Evolutionary conservation across 106 monocot species (phyloP).

Genomic region (Dioscorea dumetorum): DNA sequence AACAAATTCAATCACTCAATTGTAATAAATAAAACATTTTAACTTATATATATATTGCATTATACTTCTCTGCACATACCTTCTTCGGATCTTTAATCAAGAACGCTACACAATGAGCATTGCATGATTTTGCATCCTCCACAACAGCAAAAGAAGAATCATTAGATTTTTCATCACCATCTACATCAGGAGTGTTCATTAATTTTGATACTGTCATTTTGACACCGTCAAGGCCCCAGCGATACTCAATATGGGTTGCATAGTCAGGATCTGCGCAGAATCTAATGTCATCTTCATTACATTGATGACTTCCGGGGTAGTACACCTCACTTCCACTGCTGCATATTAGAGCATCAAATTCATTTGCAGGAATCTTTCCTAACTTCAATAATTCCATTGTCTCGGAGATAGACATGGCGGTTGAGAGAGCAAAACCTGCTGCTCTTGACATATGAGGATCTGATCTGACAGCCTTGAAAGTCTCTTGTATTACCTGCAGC

Average conservation of each 20-base stretch:
- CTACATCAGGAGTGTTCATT: conserved; percentile 37
- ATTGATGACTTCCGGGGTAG: conserved; percentile 79
- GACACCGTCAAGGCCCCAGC: conserved; percentile 75
- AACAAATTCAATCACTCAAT: background rate
- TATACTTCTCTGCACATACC: conserved; percentile 20
- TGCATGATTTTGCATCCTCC: conserved; percentile 55
- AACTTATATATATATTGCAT: background rate
- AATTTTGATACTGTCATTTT: conserved; percentile 57
- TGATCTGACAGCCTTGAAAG: conserved; percentile 60
- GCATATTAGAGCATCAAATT: conserved; percentile 87
- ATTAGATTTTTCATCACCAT: conserved; percentile 10
- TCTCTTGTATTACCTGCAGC: conserved; percentile 67
- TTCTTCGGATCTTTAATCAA: conserved; percentile 50
- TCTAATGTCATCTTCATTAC: conserved; percentile 42
- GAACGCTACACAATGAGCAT: conserved; percentile 76
- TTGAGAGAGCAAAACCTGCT: conserved; percentile 84
- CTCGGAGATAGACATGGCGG: conserved; percentile 77
- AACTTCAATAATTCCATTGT: conserved; percentile 43
- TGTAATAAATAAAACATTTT: background rate
- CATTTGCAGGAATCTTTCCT: conserved; percentile 52
- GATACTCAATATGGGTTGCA: conserved; percentile 70
- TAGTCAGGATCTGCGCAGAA: conserved; percentile 75
- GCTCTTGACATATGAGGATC: conserved; percentile 83
- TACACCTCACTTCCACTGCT: conserved; percentile 93
- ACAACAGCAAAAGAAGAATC: conserved; percentile 9